Conservation (phyloP, 2,329 filamentous ascomycete species). For the Pseudocercospora vitis region DNA sequence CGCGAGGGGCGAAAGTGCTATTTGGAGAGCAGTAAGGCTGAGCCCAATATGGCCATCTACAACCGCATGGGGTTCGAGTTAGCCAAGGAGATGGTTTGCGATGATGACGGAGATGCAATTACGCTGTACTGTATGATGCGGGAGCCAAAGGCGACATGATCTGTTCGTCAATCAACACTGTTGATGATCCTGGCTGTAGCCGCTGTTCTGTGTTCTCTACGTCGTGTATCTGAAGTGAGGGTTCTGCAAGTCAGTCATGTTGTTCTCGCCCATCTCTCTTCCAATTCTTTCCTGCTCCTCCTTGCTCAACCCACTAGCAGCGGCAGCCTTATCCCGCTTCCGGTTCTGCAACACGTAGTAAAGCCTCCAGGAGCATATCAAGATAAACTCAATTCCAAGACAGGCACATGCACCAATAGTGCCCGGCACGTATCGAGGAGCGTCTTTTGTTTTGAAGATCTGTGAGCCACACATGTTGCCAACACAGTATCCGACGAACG, state of each 20-base stretch:
- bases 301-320: constrained; percentile 41
- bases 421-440: constrained; percentile 48
- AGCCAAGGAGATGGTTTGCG: constrained; percentile 65
- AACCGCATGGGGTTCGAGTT: constrained; percentile 67
- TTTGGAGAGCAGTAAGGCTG: constrained; percentile 66
- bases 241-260: constrained; percentile 63
- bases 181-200: neutral
- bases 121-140: constrained; percentile 50
- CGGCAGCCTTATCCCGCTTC: constrained; percentile 28
- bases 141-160: constrained; percentile 32
- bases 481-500: constrained; percentile 50
- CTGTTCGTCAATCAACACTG: neutral
- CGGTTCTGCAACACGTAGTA: constrained; percentile 46
- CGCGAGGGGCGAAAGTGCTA: constrained; percentile 65
- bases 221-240: constrained; percentile 33
- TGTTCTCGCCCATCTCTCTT: constrained; percentile 66
- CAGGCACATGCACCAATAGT: constrained; percentile 45
- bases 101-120: constrained; percentile 58
- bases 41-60: constrained; percentile 71
- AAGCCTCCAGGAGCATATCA: constrained; percentile 44
- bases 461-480: constrained; percentile 52
- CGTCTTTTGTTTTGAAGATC: constrained; percentile 48
- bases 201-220: neutral
- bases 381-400: constrained; percentile 33
- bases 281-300: constrained; percentile 65